Conservation (phyloP, 768 basidiomycete species). For the Pisolithus tinctorius region DNA sequence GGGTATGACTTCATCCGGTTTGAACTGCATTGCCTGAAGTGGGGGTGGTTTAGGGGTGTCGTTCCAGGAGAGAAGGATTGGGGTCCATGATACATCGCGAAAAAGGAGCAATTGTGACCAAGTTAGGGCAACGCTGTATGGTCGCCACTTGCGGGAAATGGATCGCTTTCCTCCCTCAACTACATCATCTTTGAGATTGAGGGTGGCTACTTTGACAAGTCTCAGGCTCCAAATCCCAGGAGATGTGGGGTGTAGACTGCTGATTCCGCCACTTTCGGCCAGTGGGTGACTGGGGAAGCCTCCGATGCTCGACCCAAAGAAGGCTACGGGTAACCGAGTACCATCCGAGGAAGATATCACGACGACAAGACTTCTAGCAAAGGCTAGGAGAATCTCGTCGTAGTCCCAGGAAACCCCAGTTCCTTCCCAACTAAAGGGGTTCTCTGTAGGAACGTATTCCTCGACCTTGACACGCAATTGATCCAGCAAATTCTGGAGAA, state of each 20-base stretch:
- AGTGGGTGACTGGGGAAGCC: conserved; percentile 27
- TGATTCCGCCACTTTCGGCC: conserved; percentile 19
- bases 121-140: conserved; percentile 80
- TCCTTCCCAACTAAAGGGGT: conserved; percentile 65
- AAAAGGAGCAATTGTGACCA: conserved; percentile 90
- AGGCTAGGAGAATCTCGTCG: conserved; percentile 55
- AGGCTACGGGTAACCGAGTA: conserved; percentile 33
- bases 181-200: conserved; percentile 78
- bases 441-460: conserved; percentile 46
- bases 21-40: conserved; percentile 41
- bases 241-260: conserved; percentile 17
- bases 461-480: conserved; percentile 66
- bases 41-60: conserved; percentile 29
- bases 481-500: conserved; percentile 51
- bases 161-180: conserved; percentile 72
- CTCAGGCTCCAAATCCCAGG: conserved; percentile 46
- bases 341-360: conserved; percentile 44
- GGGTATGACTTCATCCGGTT: conserved; percentile 82
- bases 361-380: conserved; percentile 52
- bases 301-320: conserved; percentile 35
- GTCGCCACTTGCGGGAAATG: conserved; percentile 78
- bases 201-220: conserved; percentile 72
- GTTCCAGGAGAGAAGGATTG: conserved; percentile 38
- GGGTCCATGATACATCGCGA: conserved; percentile 59
- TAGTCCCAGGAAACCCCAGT: conserved; percentile 62